Conservation (phyloP, 2,329 filamentous ascomycete species). For the Zymoseptoria crescenta region DNA sequence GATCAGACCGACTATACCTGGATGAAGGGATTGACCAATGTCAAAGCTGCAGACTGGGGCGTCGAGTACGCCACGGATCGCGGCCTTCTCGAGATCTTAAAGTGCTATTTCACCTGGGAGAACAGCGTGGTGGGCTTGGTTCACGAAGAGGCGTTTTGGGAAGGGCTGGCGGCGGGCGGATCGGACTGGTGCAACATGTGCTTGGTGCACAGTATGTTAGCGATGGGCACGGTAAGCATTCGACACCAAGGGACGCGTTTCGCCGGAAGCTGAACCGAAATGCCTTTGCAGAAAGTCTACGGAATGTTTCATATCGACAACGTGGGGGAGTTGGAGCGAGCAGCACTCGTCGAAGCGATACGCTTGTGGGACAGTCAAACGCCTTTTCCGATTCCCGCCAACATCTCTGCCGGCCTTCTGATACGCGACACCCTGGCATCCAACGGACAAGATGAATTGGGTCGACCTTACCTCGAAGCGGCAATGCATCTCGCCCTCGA, state of each 20-base stretch:
- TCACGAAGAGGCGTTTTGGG: slow-evolving; percentile 7
- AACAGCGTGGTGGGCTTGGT: slow-evolving; percentile 3
- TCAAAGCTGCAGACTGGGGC: slow-evolving; percentile 6
- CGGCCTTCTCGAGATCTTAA: slow-evolving; percentile 9
- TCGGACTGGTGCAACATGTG: slow-evolving; percentile 9
- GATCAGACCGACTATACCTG: slow-evolving; percentile 2
- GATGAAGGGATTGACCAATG: neutral
- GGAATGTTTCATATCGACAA: slow-evolving; percentile 4
- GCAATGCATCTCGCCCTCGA: slow-evolving; percentile 3
- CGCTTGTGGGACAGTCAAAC: slow-evolving; percentile 6
- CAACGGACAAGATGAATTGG: slow-evolving; percentile 7
- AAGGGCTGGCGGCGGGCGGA: slow-evolving; percentile 4
- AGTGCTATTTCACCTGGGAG: slow-evolving; percentile 11
- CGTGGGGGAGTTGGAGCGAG: neutral
- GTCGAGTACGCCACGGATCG: slow-evolving; percentile 6
- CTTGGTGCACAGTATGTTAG: slow-evolving; percentile 7
- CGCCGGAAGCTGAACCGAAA: neutral
- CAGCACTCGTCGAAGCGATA: slow-evolving; percentile 3
- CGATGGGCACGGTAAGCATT: slow-evolving; percentile 4
- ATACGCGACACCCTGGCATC: slow-evolving; percentile 2
- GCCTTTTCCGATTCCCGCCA: slow-evolving; percentile 4
- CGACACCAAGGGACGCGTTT: neutral
- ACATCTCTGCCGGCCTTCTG: slow-evolving; percentile 6
- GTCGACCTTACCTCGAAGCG: slow-evolving; percentile 1
- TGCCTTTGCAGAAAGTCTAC: slow-evolving; percentile 4